Percentiles rank a stretch among this genome's conserved stretches.
These are phyloP conservation scores for Diospyros lotus DNA, from an alignment of 148 eudicot genomes.

Conservation along the genomic window DNA sequence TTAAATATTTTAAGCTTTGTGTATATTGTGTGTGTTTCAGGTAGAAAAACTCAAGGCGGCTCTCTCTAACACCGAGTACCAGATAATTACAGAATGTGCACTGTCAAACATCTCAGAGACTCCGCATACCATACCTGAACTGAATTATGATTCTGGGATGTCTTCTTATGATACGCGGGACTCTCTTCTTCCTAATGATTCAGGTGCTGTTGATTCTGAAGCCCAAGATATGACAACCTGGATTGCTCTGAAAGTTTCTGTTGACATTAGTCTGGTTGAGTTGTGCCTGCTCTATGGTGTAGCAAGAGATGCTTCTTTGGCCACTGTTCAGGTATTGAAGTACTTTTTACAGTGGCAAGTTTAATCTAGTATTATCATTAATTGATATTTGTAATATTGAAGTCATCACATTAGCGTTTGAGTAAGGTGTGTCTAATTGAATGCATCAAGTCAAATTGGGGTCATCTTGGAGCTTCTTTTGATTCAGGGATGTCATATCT, in stretches of 20 bases:
- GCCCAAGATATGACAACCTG: constrained; percentile 34
- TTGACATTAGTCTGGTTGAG: constrained; percentile 72
- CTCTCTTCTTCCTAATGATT: constrained; percentile 31
- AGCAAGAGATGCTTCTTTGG: constrained; percentile 73
- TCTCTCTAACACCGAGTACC: constrained; percentile 80
- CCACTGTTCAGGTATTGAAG: constrained; percentile 68
- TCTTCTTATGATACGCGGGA: constrained; percentile 32
- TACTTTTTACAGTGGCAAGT: not conserved
- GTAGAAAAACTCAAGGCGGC: constrained; percentile 79
- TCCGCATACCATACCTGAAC: constrained; percentile 57
- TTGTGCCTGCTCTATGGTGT: constrained; percentile 69
- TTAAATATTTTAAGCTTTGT: not conserved
- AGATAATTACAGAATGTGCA: constrained; percentile 91
- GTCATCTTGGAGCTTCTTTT: not conserved
- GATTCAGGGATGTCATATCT: not conserved
- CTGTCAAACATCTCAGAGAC: constrained; percentile 76
- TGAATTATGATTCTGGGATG: constrained; percentile 30
- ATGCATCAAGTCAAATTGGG: not conserved
- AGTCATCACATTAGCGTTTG: not conserved
- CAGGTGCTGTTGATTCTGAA: constrained; percentile 37
- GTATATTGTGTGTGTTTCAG: constrained; percentile 31
- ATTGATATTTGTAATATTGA: not conserved
- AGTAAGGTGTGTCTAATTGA: too few species aligned
- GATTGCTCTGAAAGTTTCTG: constrained; percentile 63
- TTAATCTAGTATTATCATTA: not conserved